Evolutionary conservation across 1,284 basidiomycete genomes (phyloP), one percentile per base, ranked within the genome.

Genomic region (Calocybe gambosa): DNA sequence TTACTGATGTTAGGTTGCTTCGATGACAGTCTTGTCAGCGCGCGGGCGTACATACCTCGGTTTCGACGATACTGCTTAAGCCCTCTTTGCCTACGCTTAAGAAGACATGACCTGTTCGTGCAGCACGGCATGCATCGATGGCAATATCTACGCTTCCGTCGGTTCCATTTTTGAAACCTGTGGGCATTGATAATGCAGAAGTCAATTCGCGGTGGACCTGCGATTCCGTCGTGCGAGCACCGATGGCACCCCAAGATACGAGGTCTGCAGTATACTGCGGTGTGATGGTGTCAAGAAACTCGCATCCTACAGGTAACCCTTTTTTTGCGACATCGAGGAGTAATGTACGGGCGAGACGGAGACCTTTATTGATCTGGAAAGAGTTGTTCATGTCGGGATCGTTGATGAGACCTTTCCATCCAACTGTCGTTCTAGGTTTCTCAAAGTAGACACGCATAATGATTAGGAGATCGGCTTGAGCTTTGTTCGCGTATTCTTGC

Each of bases 331-430:
- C 77, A 56, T 94, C 89, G 42, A 95, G 77, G 29, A 99, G 80
- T 46, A 98, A 75, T 12, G 85, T 81, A 43, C 95, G 87, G 3
- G 93, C 95, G 45, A 89, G 77, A n/a, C 93, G 82, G 40, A 99
- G 78, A 35, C 95, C 95, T 62, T 89, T 93, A 80, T 99, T 99
- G 70, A 98, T 98, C 58, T 93, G 83, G 77, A 89, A 94, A 60
- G 73, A 81, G 43, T 77, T 78, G 63, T 93, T 91, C 66, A 94
- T 80, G 50, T 88, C 82, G 4, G 91, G 91, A 61, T 93, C 89
- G 63, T 98, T 99, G 71, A 99, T 98, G 53, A 99, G 80, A 42
- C 95, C 95, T 67, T 98, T 98, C 95, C 95, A 98, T 15, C 94
- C 94, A 44, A 98, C 87, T 0, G 95, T 98, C 9, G 95, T 98